Conservation (phyloP, 2,329 filamentous ascomycete genomes). For the Didymella segeticola region DNA sequence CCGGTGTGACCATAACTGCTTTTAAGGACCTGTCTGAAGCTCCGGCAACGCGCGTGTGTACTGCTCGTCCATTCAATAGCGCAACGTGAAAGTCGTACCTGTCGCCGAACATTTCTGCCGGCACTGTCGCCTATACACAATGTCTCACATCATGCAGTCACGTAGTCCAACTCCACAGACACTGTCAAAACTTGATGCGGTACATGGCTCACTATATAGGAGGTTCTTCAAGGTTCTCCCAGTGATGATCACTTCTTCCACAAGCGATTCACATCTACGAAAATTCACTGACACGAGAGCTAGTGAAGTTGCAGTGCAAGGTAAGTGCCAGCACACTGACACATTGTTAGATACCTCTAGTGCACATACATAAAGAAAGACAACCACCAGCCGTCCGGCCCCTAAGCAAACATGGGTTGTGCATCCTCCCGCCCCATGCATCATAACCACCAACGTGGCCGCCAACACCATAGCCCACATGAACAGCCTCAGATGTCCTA, state of each 20-base stretch:
- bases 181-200: background rate
- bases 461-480: background rate
- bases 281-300: background rate
- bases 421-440: slow-evolving; percentile 3
- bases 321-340: slow-evolving; percentile 1
- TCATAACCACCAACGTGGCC: background rate
- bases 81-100: background rate
- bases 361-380: background rate
- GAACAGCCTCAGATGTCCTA: background rate
- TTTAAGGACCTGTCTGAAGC: no score
- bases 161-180: background rate
- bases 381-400: background rate
- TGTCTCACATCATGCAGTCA: slow-evolving; percentile 11
- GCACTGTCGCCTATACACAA: background rate
- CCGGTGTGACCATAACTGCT: no score
- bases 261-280: background rate
- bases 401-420: slow-evolving; percentile 10
- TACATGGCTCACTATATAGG: background rate
- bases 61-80: no score
- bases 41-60: no score
- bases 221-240: background rate
- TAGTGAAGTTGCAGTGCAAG: background rate
- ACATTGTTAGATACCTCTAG: background rate
- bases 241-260: background rate
- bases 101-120: no score